Evolutionary conservation across 352 stramenopile genomes (phyloP).

Genomic region (Phytophthora kernoviae): DNA sequence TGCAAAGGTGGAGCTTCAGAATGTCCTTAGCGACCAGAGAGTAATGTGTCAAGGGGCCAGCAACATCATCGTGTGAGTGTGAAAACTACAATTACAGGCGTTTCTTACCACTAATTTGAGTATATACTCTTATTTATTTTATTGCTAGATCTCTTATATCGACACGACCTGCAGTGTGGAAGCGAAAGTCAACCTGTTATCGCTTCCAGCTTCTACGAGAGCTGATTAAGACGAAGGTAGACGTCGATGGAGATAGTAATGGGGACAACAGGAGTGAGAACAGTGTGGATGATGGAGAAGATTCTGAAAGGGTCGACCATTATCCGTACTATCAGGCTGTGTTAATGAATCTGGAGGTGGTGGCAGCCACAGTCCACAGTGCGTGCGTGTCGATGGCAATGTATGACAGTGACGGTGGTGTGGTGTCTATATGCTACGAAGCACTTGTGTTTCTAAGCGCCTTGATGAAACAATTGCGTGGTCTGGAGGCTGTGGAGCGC

Average conservation of each 20-base stretch:
- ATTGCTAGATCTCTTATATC: slow-evolving; percentile 14
- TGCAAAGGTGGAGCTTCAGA: slow-evolving; percentile 43
- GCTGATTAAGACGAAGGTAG: slow-evolving; percentile 30
- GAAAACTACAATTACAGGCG: background rate
- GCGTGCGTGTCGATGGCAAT: slow-evolving; percentile 4
- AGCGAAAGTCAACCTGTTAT: slow-evolving; percentile 33
- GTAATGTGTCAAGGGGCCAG: slow-evolving; percentile 5
- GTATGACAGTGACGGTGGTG: slow-evolving; percentile 1
- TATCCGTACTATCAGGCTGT: slow-evolving; percentile 21
- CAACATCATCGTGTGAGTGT: slow-evolving; percentile 28
- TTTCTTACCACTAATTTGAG: slow-evolving; percentile 3
- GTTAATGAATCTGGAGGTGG: slow-evolving; percentile 11
- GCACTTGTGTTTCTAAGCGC: slow-evolving; percentile 40
- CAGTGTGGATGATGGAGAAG: slow-evolving; percentile 3
- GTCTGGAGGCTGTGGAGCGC: background rate
- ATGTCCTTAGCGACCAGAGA: slow-evolving; percentile 9
- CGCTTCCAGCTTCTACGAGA: slow-evolving; percentile 57
- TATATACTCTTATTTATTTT: slow-evolving; percentile 3
- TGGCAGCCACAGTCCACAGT: slow-evolving; percentile 16
- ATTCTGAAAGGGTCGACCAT: background rate
- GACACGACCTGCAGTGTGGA: background rate
- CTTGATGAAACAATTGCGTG: slow-evolving; percentile 24
- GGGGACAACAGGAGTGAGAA: background rate
- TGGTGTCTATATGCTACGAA: slow-evolving; percentile 33
- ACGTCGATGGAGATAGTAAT: slow-evolving; percentile 2